Percentiles rank a stretch among this genome's conserved stretches.
These are phyloP conservation scores for Kalanchoe fedtschenkoi DNA, from an alignment of 164 flowering plant species.

Conservation along the genomic window DNA sequence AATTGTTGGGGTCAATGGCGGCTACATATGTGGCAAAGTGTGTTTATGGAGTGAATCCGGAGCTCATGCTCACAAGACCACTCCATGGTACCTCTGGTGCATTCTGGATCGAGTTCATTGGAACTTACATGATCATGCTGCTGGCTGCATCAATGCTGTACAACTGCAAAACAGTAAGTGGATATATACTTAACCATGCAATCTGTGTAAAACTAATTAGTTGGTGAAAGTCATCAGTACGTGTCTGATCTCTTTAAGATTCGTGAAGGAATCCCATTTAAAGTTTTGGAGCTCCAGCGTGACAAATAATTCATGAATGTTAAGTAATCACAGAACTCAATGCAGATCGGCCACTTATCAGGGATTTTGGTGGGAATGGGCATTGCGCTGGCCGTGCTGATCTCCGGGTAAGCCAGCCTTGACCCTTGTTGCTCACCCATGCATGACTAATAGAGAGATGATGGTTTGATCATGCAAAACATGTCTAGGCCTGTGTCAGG, in stretches of 20 bases:
- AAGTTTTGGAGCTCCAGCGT: too few relatives aligned
- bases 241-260: too few relatives aligned
- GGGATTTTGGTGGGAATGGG: conserved; percentile 49
- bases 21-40: conserved; percentile 43
- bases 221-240: neutral
- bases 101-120: conserved; percentile 65
- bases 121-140: conserved; percentile 56
- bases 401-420: conserved; percentile 70
- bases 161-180: conserved; percentile 35
- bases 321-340: neutral
- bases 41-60: conserved; percentile 40
- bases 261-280: too few relatives aligned
- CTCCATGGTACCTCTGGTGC: conserved; percentile 38
- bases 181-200: neutral
- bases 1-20: conserved; percentile 42
- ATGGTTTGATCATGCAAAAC: neutral
- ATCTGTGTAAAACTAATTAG: neutral
- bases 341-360: conserved; percentile 43
- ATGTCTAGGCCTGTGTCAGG: conserved; percentile 69
- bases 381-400: conserved; percentile 57
- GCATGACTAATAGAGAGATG: neutral
- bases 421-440: too few relatives aligned
- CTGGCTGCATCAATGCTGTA: conserved; percentile 35
- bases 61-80: conserved; percentile 46
- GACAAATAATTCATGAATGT: neutral